These are phyloP conservation scores for Rehmannia glutinosa DNA, from an alignment of 257 asterid genomes.

Conservation along the genomic window DNA sequence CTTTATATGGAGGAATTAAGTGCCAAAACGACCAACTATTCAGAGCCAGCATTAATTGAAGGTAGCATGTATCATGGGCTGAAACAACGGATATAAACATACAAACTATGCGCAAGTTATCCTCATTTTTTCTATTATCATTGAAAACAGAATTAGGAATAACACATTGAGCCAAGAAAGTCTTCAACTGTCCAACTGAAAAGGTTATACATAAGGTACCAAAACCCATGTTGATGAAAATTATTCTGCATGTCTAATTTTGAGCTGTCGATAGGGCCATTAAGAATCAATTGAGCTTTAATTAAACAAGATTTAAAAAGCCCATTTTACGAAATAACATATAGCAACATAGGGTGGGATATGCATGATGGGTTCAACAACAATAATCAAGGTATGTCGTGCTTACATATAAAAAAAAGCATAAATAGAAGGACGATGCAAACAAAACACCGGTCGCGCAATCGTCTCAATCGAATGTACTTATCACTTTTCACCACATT, in stretches of 20 bases:
- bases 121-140: not conserved
- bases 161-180: not conserved
- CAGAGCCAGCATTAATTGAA: too few relatives aligned
- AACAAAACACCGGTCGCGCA: slow-evolving; percentile 76
- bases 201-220: not conserved
- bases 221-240: not conserved
- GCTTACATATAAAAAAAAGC: slow-evolving; percentile 78
- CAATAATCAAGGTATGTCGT: not conserved
- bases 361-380: not conserved
- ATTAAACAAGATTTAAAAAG: too few relatives aligned
- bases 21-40: not conserved
- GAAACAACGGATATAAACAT: not conserved
- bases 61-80: too few relatives aligned
- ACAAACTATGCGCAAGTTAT: not conserved
- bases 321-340: not conserved
- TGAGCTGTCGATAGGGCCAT: not conserved
- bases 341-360: not conserved
- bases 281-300: too few relatives aligned
- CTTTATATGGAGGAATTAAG: not conserved
- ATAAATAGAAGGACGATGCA: slow-evolving; percentile 56
- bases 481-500: slow-evolving; percentile 39
- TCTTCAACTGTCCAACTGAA: not conserved
- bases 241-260: not conserved
- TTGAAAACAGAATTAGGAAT: slow-evolving; percentile 3
- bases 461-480: slow-evolving; percentile 53